Evolutionary conservation across 2,329 filamentous ascomycete species (phyloP).

Genomic region (Daldinia sp.): DNA sequence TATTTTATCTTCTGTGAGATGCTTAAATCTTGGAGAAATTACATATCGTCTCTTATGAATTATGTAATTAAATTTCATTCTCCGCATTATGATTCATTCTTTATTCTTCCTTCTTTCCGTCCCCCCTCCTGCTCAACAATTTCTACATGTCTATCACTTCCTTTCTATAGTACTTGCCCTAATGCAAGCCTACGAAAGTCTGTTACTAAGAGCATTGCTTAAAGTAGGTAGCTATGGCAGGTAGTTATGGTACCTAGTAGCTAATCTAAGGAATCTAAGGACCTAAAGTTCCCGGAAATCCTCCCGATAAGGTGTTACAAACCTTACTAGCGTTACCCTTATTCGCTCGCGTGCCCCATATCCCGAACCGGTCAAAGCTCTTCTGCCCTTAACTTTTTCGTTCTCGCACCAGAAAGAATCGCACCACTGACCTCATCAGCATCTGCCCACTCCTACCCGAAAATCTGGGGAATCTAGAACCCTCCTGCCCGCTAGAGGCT

Average conservation of each 20-base stretch:
- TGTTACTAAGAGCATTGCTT: too few species aligned
- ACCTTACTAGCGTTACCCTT: not conserved
- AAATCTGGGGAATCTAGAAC: slow-evolving; percentile 42
- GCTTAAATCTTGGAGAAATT: not conserved
- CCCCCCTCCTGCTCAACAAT: too few species aligned
- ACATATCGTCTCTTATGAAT: not conserved
- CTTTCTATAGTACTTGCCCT: not conserved
- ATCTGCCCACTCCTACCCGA: slow-evolving; percentile 32
- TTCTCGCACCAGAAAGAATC: slow-evolving; percentile 30
- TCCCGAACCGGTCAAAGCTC: slow-evolving; percentile 25
- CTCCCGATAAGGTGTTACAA: slow-evolving; percentile 6
- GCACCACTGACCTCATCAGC: slow-evolving; percentile 35
- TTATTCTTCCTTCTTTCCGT: too few species aligned
- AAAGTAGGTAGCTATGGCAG: too few species aligned
- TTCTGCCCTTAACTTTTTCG: slow-evolving; percentile 34
- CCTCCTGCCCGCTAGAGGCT: not conserved
- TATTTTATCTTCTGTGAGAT: not conserved
- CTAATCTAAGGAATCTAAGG: not conserved
- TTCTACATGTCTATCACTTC: too few species aligned
- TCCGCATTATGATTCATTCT: slow-evolving; percentile 1
- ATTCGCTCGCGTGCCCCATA: slow-evolving; percentile 38
- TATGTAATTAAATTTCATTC: not conserved
- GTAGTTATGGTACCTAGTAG: too few species aligned
- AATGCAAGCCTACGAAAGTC: slow-evolving; percentile 12
- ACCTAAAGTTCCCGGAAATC: slow-evolving; percentile 1